Evolutionary conservation across 2,329 filamentous ascomycete genomes (phyloP).

Genomic region (Colletotrichum sp.): DNA sequence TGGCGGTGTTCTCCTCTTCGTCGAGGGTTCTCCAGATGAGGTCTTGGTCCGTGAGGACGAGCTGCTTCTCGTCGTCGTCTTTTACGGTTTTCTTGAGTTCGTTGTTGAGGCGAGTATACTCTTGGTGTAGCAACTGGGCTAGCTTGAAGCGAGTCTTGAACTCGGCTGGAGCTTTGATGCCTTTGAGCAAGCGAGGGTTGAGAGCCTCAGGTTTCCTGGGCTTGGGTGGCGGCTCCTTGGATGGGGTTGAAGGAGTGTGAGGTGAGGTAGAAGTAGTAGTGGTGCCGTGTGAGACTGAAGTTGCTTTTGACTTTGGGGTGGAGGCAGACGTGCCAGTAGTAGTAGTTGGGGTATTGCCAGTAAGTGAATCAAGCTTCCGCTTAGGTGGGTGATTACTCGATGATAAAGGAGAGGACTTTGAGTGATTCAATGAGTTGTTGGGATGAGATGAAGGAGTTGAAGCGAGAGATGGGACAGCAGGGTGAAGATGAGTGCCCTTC

Average conservation of each 20-base stretch:
- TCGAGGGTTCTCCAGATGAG: slow-evolving; percentile 73
- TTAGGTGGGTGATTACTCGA: slow-evolving; percentile 2
- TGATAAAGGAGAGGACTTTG: slow-evolving; percentile 14
- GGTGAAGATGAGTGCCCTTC: background rate
- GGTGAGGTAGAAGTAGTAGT: background rate
- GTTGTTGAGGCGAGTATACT: slow-evolving; percentile 70
- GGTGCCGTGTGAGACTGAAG: background rate
- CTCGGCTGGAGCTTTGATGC: slow-evolving; percentile 56
- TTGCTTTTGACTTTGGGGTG: background rate
- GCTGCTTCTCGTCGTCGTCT: slow-evolving; percentile 50
- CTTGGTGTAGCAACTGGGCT: slow-evolving; percentile 67
- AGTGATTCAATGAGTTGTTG: slow-evolving; percentile 4
- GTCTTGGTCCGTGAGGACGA: slow-evolving; percentile 67
- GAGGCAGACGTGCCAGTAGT: background rate
- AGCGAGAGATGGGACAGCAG: slow-evolving; percentile 2
- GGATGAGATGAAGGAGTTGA: slow-evolving; percentile 10
- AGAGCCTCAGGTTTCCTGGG: slow-evolving; percentile 56
- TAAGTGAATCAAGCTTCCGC: background rate
- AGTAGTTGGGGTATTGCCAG: background rate
- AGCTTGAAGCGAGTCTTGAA: slow-evolving; percentile 62
- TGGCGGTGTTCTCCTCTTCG: slow-evolving; percentile 78
- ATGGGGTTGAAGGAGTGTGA: slow-evolving; percentile 12
- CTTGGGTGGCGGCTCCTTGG: slow-evolving; percentile 19
- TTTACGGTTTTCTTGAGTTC: slow-evolving; percentile 59
- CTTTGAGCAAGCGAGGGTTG: slow-evolving; percentile 69